Percentiles rank a stretch among this genome's conserved stretches.
These are phyloP conservation scores for Odontarrhena argentea DNA, from an alignment of 345 rosid species.

Conservation along the genomic window DNA sequence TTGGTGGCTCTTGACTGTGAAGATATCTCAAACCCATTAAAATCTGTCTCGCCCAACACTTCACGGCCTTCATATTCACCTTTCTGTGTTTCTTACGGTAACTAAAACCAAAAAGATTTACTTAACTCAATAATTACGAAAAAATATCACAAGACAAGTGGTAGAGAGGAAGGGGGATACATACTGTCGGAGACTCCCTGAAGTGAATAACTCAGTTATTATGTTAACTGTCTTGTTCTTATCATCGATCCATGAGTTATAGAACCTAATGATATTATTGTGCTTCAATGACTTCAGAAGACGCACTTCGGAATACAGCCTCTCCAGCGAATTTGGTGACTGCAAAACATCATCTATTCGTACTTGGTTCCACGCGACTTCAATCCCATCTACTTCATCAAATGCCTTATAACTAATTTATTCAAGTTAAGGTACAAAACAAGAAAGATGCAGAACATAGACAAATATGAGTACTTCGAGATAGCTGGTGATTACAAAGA, in stretches of 20 bases:
- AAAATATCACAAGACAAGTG: constrained; percentile 18
- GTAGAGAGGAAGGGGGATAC: constrained; percentile 44
- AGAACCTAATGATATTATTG: constrained; percentile 72
- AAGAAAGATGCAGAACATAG: constrained; percentile 20
- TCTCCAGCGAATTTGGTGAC: constrained; percentile 81
- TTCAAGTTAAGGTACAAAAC: constrained; percentile 41
- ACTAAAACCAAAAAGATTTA: constrained; percentile 51
- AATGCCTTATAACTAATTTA: constrained; percentile 82
- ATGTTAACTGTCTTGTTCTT: constrained; percentile 88
- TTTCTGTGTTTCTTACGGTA: constrained; percentile 85
- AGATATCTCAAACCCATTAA: constrained; percentile 76
- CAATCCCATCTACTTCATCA: constrained; percentile 91
- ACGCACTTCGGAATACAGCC: constrained; percentile 91
- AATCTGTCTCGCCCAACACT: constrained; percentile 91
- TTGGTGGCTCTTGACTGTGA: constrained; percentile 80
- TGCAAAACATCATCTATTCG: constrained; percentile 86
- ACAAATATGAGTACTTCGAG: constrained; percentile 4
- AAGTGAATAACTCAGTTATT: constrained; percentile 89
- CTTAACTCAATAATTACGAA: constrained; percentile 30
- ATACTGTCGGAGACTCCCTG: constrained; percentile 91
- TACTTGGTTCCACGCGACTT: constrained; percentile 99
- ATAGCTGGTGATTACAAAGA: neutral
- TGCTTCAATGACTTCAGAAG: constrained; percentile 85
- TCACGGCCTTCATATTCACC: constrained; percentile 83
- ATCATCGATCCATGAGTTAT: constrained; percentile 93